Evolutionary conservation across 202 grass and related monocot genomes (phyloP), one percentile per base, ranked within the genome.

Genomic region (Dendrocalamus latiflorus): DNA sequence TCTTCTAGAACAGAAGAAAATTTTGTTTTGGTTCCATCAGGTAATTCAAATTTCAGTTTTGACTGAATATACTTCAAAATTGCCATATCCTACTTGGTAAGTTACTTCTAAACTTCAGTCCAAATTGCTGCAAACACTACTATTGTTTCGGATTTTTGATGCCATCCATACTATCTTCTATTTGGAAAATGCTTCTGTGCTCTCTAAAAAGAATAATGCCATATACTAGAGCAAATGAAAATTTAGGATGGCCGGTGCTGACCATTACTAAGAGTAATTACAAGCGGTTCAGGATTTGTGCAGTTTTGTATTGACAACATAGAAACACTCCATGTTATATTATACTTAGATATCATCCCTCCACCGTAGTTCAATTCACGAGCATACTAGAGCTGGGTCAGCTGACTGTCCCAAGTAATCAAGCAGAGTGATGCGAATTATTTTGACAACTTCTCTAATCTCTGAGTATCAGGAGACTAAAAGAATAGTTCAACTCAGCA

Each of bases 1-100:
- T 74, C 74, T 86, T 90, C 79, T 48, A 82, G 75, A 80, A 75
- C 36, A 12, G 59, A 76, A 65, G 64, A 76, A 75, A 75, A 26
- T 24, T 47, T 33, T 33, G 33, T 33, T 33, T 4, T 57, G 65
- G 50, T 79, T 20, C 16, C 51, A 43, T 37, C 33, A 41, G 12
- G 38, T 71, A 5, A 57, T 45, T 45, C 30, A 81, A 76, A 65
- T 79, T 51, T 51, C 36, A 67, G 21, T 48, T 82, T 30, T 65
- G 72, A 72, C 77, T 77, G 18, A 77, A 18, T 33, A 86, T 66
- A 67, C 22, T 11, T 41, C 0, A 0, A 30, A 74, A 42, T 74
- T 42, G 22, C 57, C 28, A 5, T 20, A 14, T 30, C 51, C 4
- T 81, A 44, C 18, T 81, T 24, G 38, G 42, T n/a, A 70, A 49